Conservation (phyloP, 495 filamentous ascomycete species). For the Penicillium manginii region DNA sequence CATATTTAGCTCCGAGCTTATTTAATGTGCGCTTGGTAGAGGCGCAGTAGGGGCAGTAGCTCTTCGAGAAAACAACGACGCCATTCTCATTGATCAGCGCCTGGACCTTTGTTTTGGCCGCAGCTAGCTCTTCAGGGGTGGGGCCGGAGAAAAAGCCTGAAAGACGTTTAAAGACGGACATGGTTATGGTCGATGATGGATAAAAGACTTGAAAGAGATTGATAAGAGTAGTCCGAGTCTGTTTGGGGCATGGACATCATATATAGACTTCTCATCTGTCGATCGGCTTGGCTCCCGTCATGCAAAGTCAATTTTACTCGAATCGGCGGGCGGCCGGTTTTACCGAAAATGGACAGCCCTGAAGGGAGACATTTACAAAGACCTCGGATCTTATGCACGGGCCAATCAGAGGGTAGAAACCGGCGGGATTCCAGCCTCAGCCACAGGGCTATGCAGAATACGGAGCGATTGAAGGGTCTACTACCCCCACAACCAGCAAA, state of each 20-base stretch:
- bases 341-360: background rate
- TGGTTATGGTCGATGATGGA: background rate
- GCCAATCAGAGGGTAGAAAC: background rate
- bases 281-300: slow-evolving; percentile 2
- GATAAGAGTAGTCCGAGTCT: background rate
- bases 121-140: background rate
- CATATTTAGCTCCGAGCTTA: slow-evolving; percentile 67
- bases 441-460: background rate
- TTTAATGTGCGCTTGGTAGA: slow-evolving; percentile 70
- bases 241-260: background rate
- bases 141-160: background rate
- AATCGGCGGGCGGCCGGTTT: background rate
- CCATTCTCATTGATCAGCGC: background rate
- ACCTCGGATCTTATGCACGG: background rate
- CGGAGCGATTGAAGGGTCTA: no score
- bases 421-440: background rate
- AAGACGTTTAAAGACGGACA: slow-evolving; percentile 2
- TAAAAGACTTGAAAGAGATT: background rate
- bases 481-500: no score
- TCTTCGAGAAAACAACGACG: slow-evolving; percentile 80
- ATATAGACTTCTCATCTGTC: background rate
- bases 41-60: slow-evolving; percentile 81
- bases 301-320: background rate
- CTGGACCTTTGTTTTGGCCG: background rate
- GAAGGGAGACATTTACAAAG: background rate